Evolutionary conservation across 2,329 filamentous ascomycete species (phyloP).

Genomic region (Lecanoromycetidae sp.): DNA sequence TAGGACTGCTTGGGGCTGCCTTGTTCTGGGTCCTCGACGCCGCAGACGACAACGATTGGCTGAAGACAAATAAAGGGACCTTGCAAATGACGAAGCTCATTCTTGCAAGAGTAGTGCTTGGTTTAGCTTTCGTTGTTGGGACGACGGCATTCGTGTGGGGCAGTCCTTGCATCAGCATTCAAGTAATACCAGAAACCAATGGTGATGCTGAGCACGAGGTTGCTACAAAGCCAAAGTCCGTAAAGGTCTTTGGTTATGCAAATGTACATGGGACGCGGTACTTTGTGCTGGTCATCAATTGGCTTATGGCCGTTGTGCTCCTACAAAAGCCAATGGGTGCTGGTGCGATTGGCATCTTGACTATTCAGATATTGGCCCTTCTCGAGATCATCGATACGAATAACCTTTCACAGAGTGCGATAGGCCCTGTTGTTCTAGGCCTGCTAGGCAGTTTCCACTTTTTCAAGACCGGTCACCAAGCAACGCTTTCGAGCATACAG

Average conservation of each 20-base stretch:
- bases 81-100: slow-evolving; percentile 66
- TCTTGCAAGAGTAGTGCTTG: slow-evolving; percentile 68
- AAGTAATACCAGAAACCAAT: slow-evolving; percentile 27
- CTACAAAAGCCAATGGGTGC: slow-evolving; percentile 92
- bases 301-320: slow-evolving; percentile 63
- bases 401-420: slow-evolving; percentile 50
- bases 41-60: slow-evolving; percentile 75
- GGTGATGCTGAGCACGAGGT: slow-evolving; percentile 29
- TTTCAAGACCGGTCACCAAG: slow-evolving; percentile 97
- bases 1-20: slow-evolving; percentile 62
- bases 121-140: slow-evolving; percentile 68
- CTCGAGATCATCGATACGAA: slow-evolving; percentile 53
- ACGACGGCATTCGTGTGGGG: slow-evolving; percentile 77
- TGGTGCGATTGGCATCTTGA: slow-evolving; percentile 66
- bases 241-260: slow-evolving; percentile 79
- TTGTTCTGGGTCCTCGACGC: slow-evolving; percentile 82
- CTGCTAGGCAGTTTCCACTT: slow-evolving; percentile 88
- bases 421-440: slow-evolving; percentile 73
- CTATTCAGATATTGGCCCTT: slow-evolving; percentile 78
- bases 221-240: slow-evolving; percentile 32
- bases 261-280: slow-evolving; percentile 90
- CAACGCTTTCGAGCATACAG: slow-evolving; percentile 73
- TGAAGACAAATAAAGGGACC: slow-evolving; percentile 47
- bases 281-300: slow-evolving; percentile 68
- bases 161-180: slow-evolving; percentile 69